Conservation (phyloP, 768 basidiomycete species). For the Wakefieldia striispora region DNA sequence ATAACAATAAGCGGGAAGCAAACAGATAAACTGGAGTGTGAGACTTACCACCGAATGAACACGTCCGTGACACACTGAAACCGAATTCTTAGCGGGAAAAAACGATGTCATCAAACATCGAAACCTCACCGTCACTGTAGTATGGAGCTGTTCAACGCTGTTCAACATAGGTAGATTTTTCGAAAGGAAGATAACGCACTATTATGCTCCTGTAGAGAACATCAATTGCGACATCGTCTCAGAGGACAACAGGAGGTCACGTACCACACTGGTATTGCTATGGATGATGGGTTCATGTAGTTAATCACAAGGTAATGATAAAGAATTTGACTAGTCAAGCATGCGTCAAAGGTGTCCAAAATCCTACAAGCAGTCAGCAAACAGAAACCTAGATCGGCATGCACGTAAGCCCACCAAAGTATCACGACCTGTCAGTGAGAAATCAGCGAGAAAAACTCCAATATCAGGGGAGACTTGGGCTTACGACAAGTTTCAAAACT, state of each 20-base stretch:
- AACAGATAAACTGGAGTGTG: background rate
- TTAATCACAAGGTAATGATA: slow-evolving; percentile 60
- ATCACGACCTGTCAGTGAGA: slow-evolving; percentile 30
- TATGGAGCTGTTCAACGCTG: slow-evolving; percentile 42
- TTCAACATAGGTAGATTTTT: background rate
- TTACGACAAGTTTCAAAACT: slow-evolving; percentile 38
- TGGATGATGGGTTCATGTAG: slow-evolving; percentile 46
- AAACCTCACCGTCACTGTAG: slow-evolving; percentile 47
- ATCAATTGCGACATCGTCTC: background rate
- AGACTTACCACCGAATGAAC: slow-evolving; percentile 40
- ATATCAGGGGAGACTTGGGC: slow-evolving; percentile 7
- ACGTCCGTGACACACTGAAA: slow-evolving; percentile 48
- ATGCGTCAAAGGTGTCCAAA: slow-evolving; percentile 56
- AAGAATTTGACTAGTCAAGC: slow-evolving; percentile 51
- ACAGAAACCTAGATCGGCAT: background rate
- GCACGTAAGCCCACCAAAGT: slow-evolving; percentile 9
- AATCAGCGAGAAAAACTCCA: slow-evolving; percentile 27
- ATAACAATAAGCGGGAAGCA: background rate
- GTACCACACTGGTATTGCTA: slow-evolving; percentile 46
- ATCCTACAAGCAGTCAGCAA: slow-evolving; percentile 19
- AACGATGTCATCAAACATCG: background rate
- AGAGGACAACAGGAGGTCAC: background rate
- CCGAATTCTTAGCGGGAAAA: background rate
- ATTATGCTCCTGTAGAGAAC: slow-evolving; percentile 44
- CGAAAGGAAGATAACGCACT: slow-evolving; percentile 32